These are phyloP conservation scores for Eimeria zaria DNA, from an alignment of 169 alveolate genomes.

Conservation along the genomic window DNA sequence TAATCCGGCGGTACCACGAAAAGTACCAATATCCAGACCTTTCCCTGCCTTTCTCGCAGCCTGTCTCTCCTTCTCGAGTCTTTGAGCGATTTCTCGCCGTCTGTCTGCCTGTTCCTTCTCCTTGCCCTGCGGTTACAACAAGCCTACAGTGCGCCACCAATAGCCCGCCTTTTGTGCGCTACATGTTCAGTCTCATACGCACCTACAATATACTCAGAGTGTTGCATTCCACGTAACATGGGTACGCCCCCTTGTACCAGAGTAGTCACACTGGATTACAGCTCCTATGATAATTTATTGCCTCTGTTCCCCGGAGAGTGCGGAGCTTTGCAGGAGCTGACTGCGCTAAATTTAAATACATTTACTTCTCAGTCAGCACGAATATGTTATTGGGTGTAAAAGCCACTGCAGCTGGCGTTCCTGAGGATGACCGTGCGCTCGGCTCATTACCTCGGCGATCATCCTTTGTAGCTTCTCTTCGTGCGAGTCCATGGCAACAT, in stretches of 20 bases:
- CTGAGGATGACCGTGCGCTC: not conserved
- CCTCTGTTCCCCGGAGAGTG: not conserved
- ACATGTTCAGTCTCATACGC: not conserved
- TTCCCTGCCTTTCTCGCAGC: slow-evolving; percentile 50
- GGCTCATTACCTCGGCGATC: slow-evolving; percentile 69
- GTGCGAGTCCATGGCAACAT: slow-evolving; percentile 96
- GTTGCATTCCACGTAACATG: not conserved
- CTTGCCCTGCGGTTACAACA: slow-evolving; percentile 63
- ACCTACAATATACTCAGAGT: not conserved
- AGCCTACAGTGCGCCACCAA: not conserved
- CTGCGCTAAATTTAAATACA: not conserved
- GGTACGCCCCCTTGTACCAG: not conserved
- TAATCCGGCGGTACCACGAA: slow-evolving; percentile 20
- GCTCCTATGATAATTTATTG: not conserved
- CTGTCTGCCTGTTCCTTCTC: slow-evolving; percentile 81
- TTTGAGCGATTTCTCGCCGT: slow-evolving; percentile 76
- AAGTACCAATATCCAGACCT: slow-evolving; percentile 41
- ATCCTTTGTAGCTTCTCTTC: slow-evolving; percentile 90
- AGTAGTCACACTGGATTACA: not conserved
- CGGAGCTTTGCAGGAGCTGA: not conserved
- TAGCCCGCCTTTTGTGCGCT: not conserved
- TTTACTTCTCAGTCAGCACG: not conserved
- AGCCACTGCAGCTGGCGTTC: not conserved
- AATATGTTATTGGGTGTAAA: not conserved
- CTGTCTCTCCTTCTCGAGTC: slow-evolving; percentile 77